A percentile compares a stretch with the other conserved stretches of the same genome.
Evolutionary conservation across 176 grass and related monocot genomes (phyloP).

Genomic region (Musa troglodytarum): DNA sequence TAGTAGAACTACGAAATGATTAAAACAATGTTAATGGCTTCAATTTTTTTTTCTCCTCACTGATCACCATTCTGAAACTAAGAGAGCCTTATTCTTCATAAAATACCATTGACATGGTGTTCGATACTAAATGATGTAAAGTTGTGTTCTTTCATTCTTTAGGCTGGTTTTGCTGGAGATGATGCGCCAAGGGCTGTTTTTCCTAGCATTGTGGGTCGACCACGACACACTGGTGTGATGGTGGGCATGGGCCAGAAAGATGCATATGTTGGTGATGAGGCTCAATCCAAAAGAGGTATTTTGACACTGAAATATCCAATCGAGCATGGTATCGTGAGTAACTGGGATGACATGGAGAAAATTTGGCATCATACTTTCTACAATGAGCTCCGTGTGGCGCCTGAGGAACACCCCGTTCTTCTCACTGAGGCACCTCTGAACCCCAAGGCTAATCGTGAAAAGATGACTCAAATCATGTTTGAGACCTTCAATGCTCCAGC

Average conservation of each 20-base stretch:
- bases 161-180: constrained; percentile 24
- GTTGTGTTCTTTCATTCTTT: neutral
- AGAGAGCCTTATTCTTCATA: too few relatives aligned
- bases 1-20: too few relatives aligned
- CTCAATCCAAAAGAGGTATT: constrained; percentile 22
- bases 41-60: too few relatives aligned
- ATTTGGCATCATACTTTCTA: constrained; percentile 26
- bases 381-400: constrained; percentile 19
- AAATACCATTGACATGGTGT: too few relatives aligned
- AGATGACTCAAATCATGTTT: constrained; percentile 22
- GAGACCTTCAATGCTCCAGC: constrained; percentile 25
- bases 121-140: neutral
- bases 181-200: constrained; percentile 18
- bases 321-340: constrained; percentile 16
- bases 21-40: too few relatives aligned
- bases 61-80: too few relatives aligned
- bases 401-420: constrained; percentile 20
- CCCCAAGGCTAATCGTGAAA: constrained; percentile 22
- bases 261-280: constrained; percentile 21
- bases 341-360: constrained; percentile 24
- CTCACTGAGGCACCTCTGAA: constrained; percentile 21
- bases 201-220: constrained; percentile 21
- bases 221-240: constrained; percentile 19
- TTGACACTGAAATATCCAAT: constrained; percentile 21
- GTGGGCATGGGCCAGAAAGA: constrained; percentile 23